Evolutionary conservation across 352 stramenopile genomes (phyloP).

Genomic region (Bremia lactucae): DNA sequence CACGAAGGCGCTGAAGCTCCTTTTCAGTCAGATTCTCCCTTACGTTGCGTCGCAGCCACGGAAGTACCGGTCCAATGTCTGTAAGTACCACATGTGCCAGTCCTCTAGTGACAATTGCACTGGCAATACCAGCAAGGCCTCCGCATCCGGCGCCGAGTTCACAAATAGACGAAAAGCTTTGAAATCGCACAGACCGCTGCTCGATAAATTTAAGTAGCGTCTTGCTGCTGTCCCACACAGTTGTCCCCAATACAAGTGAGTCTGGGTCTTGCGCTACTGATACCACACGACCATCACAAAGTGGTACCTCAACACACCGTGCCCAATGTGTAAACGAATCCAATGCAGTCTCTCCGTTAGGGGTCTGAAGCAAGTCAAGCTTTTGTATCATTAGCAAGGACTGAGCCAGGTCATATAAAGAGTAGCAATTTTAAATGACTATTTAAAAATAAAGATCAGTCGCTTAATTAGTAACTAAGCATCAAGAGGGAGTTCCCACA

Average conservation of each 20-base stretch:
- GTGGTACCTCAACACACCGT: conserved; percentile 54
- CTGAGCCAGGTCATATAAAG: too few relatives aligned
- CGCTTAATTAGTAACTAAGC: too few relatives aligned
- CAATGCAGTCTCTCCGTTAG: too few relatives aligned
- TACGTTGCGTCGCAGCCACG: conserved; percentile 69
- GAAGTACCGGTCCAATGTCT: conserved; percentile 65
- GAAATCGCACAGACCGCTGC: conserved; percentile 39
- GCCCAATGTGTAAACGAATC: conserved; percentile 77
- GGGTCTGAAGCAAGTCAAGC: too few relatives aligned
- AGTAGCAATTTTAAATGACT: too few relatives aligned
- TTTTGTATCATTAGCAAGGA: too few relatives aligned
- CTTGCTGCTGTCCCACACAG: conserved; percentile 81
- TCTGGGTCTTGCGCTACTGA: conserved; percentile 61
- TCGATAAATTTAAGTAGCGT: conserved; percentile 81
- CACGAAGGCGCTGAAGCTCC: conserved; percentile 46
- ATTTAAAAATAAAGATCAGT: too few relatives aligned
- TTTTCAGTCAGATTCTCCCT: conserved; percentile 44
- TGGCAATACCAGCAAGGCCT: conserved; percentile 59
- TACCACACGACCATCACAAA: conserved; percentile 34
- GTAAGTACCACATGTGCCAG: conserved; percentile 60
- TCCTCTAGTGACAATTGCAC: conserved; percentile 49
- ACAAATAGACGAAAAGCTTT: conserved; percentile 47
- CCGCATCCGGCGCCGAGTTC: conserved; percentile 69
- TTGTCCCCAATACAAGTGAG: conserved; percentile 75
- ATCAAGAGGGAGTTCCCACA: too few relatives aligned